Evolutionary conservation across 305 asterid genomes (phyloP), one percentile per base, ranked within the genome.

Genomic region (Fraxinus dipetala): DNA sequence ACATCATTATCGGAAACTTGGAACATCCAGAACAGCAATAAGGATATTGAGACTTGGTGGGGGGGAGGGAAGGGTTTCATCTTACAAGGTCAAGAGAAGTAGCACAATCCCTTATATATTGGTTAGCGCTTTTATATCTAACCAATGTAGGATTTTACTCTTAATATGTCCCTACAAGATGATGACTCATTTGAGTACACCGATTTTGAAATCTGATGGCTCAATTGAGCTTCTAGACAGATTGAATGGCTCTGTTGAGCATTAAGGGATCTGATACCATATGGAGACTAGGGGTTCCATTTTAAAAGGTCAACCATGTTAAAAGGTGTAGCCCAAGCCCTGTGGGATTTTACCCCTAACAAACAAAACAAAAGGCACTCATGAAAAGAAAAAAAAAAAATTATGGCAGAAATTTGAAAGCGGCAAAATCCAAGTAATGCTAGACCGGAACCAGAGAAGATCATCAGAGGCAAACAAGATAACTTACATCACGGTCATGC

Each of bases 401-500:
- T 20, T n/a, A 32, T 11, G 43, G 24, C 70, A 81, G 31, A 56
- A 74, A 78, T 43, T 14, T 22, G 59, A 43, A 77, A 11, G 65
- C 22, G 48, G 14, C 26, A 32, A 76, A 76, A 26, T 35, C 24
- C 8, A 26, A 76, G 80, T 34, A 26, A 48, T 8, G n/a, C 40
- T 5, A 45, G 34, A 76, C 63, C 18, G 5, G 73, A 65, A 65
- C 36, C 32, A 65, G 36, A 65, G 73, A 65, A 56, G 67, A 76
- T 38, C 32, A 22, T 13, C 32, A 26, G 34, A 24, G 67, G 20
- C 51, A 16, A 75, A 8, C 20, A 40, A 65, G 69, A 72, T 8
- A 82, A 89, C 97, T 91, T 85, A 94, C 98, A 79, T 89, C 89
- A 81, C 38, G 51, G 51, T 40, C 88, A 40, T 75, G 85, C 83